Conservation (phyloP, 495 filamentous ascomycete genomes). For the Talaromyces proteolyticus region DNA sequence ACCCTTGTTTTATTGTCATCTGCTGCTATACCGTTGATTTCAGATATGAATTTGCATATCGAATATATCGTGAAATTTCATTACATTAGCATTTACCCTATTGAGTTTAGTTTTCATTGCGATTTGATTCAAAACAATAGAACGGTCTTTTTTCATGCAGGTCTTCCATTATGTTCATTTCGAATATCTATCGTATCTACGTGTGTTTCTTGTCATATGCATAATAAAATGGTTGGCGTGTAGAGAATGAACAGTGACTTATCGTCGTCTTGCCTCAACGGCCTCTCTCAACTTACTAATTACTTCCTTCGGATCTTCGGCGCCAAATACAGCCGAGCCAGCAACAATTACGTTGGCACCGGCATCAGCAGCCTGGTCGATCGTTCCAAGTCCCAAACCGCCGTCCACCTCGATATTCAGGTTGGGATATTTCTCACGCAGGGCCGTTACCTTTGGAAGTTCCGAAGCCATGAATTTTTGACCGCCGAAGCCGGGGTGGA, state of each 20-base stretch:
- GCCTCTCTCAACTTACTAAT: conserved; percentile 73
- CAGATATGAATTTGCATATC: background rate
- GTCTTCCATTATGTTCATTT: too few relatives aligned
- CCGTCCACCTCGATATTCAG: conserved; percentile 98
- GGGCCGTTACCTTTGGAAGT: conserved; percentile 83
- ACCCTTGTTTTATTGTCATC: background rate
- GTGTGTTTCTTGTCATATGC: background rate
- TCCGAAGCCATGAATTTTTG: conserved; percentile 97
- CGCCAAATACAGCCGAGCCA: conserved; percentile 94
- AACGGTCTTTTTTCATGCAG: too few relatives aligned
- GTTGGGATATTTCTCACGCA: conserved; percentile 79
- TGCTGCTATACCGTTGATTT: background rate
- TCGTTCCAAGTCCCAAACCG: conserved; percentile 78
- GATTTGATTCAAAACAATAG: too few relatives aligned
- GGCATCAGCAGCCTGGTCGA: conserved; percentile 90
- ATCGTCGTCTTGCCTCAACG: conserved; percentile 54
- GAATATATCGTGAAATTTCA: too few relatives aligned
- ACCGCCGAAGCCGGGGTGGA: conserved; percentile 94
- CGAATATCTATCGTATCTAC: too few relatives aligned
- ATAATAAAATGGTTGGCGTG: background rate
- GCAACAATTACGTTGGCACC: conserved; percentile 98
- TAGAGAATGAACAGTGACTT: background rate
- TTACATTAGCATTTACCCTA: too few relatives aligned
- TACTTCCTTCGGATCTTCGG: conserved; percentile 77
- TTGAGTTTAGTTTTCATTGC: too few relatives aligned